phyloP scores from a whole-genome alignment of 2,329 filamentous ascomycete genomes.

The Cryphonectria nitschkei region DNA sequence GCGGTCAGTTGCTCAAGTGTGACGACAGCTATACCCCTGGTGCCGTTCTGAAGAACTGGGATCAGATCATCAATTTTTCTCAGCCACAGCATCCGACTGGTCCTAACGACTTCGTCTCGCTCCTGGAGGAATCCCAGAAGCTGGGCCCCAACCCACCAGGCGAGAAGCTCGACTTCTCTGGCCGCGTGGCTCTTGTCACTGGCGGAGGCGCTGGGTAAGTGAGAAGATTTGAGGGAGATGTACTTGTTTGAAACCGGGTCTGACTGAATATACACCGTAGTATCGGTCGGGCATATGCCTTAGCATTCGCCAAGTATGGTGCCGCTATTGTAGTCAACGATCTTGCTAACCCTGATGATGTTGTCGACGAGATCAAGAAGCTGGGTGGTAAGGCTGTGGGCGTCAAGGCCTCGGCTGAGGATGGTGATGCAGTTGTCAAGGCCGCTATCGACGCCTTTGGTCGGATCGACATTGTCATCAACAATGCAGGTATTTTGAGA shows the following conservation, averaged over 20 bases:
- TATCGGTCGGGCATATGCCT: constrained; percentile 87
- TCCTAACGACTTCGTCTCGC: constrained; percentile 82
- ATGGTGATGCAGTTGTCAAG: constrained; percentile 90
- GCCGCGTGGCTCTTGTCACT: constrained; percentile 84
- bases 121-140: constrained; percentile 84
- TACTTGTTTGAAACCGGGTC: constrained; percentile 8
- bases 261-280: constrained; percentile 42
- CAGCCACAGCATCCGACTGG: constrained; percentile 81
- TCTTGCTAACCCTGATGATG: constrained; percentile 85
- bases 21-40: constrained; percentile 87
- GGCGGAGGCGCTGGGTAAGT: constrained; percentile 79
- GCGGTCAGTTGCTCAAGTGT: constrained; percentile 85
- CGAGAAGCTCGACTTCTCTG: constrained; percentile 78
- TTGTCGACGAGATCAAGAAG: constrained; percentile 91
- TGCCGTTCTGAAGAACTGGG: constrained; percentile 88
- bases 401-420: constrained; percentile 91
- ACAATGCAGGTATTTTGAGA: constrained; percentile 96
- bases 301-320: constrained; percentile 81
- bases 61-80: constrained; percentile 84
- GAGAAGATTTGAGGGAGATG: not conserved
- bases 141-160: constrained; percentile 72
- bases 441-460: constrained; percentile 91
- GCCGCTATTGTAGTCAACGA: constrained; percentile 94
- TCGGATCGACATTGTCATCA: constrained; percentile 91
- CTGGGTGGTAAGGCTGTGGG: constrained; percentile 86